Base-by-base conservation (phyloP, 805 yeast genomes). In the Metschnikowia anglica region DNA sequence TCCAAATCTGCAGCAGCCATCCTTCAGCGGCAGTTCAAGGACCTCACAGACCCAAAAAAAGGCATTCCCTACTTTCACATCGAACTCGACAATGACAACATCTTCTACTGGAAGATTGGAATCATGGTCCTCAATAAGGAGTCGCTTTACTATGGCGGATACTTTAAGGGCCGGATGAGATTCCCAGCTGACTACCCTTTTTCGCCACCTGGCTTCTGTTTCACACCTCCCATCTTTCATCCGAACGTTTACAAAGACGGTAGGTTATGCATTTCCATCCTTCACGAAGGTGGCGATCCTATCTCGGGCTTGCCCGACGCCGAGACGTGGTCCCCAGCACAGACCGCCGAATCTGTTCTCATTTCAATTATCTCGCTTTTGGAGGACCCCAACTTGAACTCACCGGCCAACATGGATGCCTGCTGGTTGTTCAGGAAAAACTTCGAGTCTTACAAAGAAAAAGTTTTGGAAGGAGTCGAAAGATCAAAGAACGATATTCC, bases 331-430 rank as follows among this genome's bases (percentile, higher is more conserved):
- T 80, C 86, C 16, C 95, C 90, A 2, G 93, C 88, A 2, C 97
- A 90, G 69, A 84, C 93, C 18, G 97, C 88, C 8, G 97, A 91
- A 66, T 74, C 86, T 24, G 96, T 91, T 8, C 76, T 91, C 57
- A 85, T 91, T 42, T 86, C 96, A 25, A 90, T 91, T 51, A 85
- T 91, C 15, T 88, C 97, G 7, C 74, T 91, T 39, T 75, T 91
- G 55, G 96, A 89, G 58, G 97, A 91, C 63, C 98, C 98, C 41
- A 91, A 91, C 67, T 83, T 87, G 46, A 79, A 81, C 47, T 87
- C 96, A 1, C 97, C 98, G 5, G 98, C 98, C 5, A 91, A 91
- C 63, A 90, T 91, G 38, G 98, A 91, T 63, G 98, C 98, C 13
- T 86, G 96, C 15, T 88, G 89, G 33, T 87, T 85, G 55, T 89